phyloP scores from a whole-genome alignment of 1,284 basidiomycete species.

The Phellopilus nigrolimitatus region DNA sequence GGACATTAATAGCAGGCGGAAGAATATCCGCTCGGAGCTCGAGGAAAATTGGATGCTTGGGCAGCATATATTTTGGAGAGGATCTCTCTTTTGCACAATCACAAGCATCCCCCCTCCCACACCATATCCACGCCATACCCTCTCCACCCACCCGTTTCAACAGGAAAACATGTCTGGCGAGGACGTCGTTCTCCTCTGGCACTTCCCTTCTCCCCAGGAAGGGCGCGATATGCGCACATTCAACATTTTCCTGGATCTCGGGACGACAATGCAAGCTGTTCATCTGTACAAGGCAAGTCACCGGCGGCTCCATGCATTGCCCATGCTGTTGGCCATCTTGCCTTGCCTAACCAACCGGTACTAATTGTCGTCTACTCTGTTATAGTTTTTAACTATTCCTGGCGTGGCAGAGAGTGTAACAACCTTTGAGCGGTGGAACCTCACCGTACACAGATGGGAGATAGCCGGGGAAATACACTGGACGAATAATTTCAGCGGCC shows the following conservation, averaged over 20 bases:
- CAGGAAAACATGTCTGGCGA: constrained; percentile 17
- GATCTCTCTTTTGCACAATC: not conserved
- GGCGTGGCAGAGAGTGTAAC: constrained; percentile 42
- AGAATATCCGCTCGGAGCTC: not conserved
- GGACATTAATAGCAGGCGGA: not conserved
- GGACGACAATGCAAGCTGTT: constrained; percentile 28
- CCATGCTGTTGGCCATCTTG: no score
- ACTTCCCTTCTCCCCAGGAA: constrained; percentile 30
- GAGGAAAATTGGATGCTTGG: not conserved
- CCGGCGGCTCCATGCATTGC: no score
- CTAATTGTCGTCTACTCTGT: no score
- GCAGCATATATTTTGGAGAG: not conserved
- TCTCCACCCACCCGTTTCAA: not conserved
- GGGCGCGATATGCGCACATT: constrained; percentile 43
- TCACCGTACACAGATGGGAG: constrained; percentile 37
- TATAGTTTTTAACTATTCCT: constrained; percentile 51
- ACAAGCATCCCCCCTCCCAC: no score
- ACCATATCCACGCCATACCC: no score
- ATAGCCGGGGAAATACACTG: constrained; percentile 50
- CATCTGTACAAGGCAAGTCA: constrained; percentile 53
- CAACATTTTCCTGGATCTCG: constrained; percentile 35
- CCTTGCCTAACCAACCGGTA: no score
- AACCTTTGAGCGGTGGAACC: constrained; percentile 46
- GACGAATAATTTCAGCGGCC: constrained; percentile 41
- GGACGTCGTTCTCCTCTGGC: constrained; percentile 40